phyloP scores from a whole-genome alignment of 257 asterid genomes.

The Verbascum thapsus region DNA sequence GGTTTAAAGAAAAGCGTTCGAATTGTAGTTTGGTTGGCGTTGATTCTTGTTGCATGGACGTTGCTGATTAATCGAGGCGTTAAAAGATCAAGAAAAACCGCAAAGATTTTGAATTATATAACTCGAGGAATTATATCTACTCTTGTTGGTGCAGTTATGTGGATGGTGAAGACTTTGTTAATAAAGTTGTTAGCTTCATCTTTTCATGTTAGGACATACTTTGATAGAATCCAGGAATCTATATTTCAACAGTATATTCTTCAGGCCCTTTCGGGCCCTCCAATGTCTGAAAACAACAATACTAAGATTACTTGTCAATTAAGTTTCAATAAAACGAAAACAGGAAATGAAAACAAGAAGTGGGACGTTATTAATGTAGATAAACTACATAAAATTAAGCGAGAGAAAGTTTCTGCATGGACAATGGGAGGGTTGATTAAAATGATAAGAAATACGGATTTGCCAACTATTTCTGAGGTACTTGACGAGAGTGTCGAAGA shows the following conservation, averaged over 20 bases:
- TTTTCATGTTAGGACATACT: conserved; percentile 71
- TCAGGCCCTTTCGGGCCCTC: conserved; percentile 54
- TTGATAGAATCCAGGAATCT: conserved; percentile 77
- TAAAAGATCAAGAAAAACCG: conserved; percentile 33
- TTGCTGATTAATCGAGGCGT: conserved; percentile 51
- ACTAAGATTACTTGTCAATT: conserved; percentile 37
- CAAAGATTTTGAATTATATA: conserved; percentile 44
- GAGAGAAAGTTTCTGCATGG: conserved; percentile 76
- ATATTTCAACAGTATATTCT: conserved; percentile 81
- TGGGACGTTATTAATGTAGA: conserved; percentile 72
- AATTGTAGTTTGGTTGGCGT: conserved; percentile 57
- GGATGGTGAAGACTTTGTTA: conserved; percentile 69
- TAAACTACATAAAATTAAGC: conserved; percentile 60
- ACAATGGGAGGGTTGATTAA: conserved; percentile 72
- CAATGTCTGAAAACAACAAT: conserved; percentile 29
- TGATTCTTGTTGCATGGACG: conserved; percentile 65
- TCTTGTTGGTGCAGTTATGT: conserved; percentile 64
- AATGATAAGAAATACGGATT: conserved; percentile 53
- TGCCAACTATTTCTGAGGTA: conserved; percentile 53
- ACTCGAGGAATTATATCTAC: conserved; percentile 58
- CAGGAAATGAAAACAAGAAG: conserved; percentile 36
- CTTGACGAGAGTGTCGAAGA: conserved; percentile 56
- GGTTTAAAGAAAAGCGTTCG: conserved; percentile 60
- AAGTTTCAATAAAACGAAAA: conserved; percentile 42
- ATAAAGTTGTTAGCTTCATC: conserved; percentile 65